Evolutionary conservation across 768 basidiomycete genomes (phyloP).

Genomic region (Clathrus columnatus): DNA sequence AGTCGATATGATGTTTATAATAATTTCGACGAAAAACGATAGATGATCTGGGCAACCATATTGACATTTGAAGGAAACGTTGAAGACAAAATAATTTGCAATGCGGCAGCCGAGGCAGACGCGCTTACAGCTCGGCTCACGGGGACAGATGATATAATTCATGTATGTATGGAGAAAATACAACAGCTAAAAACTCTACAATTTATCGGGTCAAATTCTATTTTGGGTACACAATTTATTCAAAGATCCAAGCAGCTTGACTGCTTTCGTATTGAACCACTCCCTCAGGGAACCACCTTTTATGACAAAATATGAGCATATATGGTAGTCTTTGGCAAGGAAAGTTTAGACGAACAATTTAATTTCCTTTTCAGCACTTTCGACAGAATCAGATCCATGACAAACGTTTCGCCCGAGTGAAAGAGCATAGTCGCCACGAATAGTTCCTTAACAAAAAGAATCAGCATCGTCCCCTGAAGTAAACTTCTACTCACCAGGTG

Average conservation of each 20-base stretch:
- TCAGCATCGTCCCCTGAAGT: conserved; percentile 5
- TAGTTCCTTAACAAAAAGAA: conserved; percentile 53
- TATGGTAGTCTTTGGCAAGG: not conserved
- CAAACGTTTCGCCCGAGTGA: conserved; percentile 93
- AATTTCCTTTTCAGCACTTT: conserved; percentile 92
- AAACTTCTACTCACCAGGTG: conserved; percentile 51
- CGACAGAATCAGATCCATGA: conserved; percentile 85
- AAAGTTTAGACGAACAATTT: conserved; percentile 50
- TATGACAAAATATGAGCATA: conserved; percentile 6
- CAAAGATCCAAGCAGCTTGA: conserved; percentile 69
- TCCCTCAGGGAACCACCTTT: conserved; percentile 90
- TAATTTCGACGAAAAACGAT: not conserved
- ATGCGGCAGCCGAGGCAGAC: too few relatives aligned
- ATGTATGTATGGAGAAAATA: not conserved
- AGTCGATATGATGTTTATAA: not conserved
- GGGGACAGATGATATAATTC: too few relatives aligned
- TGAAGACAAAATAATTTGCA: too few relatives aligned
- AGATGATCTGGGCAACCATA: conserved; percentile 9
- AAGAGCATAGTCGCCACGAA: conserved; percentile 92
- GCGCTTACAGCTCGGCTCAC: too few relatives aligned
- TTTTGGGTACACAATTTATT: conserved; percentile 47
- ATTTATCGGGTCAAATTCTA: not conserved
- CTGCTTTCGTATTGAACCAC: conserved; percentile 59
- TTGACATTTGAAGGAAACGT: not conserved
- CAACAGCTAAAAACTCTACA: not conserved